Conservation (phyloP, 2,329 filamentous ascomycete genomes). For the Zasmidium citrigriseum region DNA sequence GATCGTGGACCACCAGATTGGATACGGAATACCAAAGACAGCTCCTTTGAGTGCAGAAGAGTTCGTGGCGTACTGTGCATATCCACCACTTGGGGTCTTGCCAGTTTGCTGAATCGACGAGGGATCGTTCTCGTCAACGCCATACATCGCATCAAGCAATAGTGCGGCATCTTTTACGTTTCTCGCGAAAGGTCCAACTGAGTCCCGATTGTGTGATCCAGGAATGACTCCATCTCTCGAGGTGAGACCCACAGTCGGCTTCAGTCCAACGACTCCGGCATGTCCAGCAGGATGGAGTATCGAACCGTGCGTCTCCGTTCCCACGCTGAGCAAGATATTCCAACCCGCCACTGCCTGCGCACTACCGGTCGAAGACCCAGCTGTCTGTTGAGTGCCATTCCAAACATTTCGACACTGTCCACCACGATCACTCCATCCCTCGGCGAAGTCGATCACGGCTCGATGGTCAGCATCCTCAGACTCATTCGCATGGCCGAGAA, state of each 20-base stretch:
- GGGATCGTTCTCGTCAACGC: constrained; percentile 5
- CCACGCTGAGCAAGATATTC: constrained; percentile 9
- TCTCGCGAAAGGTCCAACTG: constrained; percentile 15
- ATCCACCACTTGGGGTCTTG: not conserved
- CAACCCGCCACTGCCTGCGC: constrained; percentile 13
- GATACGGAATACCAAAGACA: constrained; percentile 70
- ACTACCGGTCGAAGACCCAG: constrained; percentile 12
- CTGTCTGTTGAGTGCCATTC: constrained; percentile 10
- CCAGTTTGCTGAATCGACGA: not conserved
- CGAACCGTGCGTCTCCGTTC: constrained; percentile 25
- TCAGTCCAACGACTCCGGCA: constrained; percentile 17
- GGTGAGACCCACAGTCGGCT: constrained; percentile 20
- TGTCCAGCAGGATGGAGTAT: constrained; percentile 13
- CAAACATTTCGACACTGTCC: constrained; percentile 17
- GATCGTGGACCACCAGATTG: constrained; percentile 64
- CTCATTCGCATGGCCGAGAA: constrained; percentile 21
- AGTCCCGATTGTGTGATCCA: constrained; percentile 12
- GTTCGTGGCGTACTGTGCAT: constrained; percentile 34
- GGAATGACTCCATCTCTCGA: constrained; percentile 15
- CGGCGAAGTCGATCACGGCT: constrained; percentile 6
- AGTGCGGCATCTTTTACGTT: constrained; percentile 19
- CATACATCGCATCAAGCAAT: constrained; percentile 15
- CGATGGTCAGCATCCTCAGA: constrained; percentile 11
- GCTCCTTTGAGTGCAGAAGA: constrained; percentile 60
- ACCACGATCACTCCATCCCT: constrained; percentile 13